Base-by-base conservation (phyloP, 2,329 filamentous ascomycete species). In the Diaporthe citriasiana region DNA sequence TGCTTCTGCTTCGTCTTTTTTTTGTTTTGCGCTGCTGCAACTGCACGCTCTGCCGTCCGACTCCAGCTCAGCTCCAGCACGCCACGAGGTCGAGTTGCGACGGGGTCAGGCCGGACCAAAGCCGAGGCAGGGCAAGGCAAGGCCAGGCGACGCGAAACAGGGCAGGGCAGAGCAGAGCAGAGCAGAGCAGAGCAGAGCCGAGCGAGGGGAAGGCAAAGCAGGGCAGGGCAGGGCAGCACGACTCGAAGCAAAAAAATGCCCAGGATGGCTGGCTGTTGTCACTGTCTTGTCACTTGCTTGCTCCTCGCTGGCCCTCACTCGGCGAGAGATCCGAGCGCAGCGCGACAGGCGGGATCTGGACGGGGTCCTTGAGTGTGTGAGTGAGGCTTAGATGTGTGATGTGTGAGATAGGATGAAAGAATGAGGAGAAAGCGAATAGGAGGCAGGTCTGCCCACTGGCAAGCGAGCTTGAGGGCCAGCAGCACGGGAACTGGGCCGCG, bases 381-480 rank as follows among this genome's bases (percentile, higher is more conserved):
- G 25, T 55, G 74, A 75, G 74, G 74, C 74, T 75, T 75, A 75
- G 74, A 75, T 35, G 59, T 45, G 72, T 60, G 70, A 30, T 51
- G 63, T 51, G 53, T 70, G 71, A 55, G 70, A 71, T 63, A 22
- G 47, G 47, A 68, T 55, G 56, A 51, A 53, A 27, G 47, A 33
- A 42, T 15, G 56, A 45, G 30, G 56, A 63, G 56, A 63, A 63
- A n/a, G 47, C 70, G 70, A 63, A 71, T 71, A 50, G 40, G 59
- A 51, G 47, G 47, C n/a, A 55, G 70, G 70, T 55, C 45, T n/a
- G 45, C 40, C 45, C 13, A n/a, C 56, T 63, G 56, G 57, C 56
- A 50, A 53, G 57, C 56, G 40, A 42, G 55, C 69, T 42, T 60
- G 45, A 70, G 8, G 42, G 33, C 57, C 56, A 53, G 69, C 56